These are phyloP conservation scores for Ophiostoma fasciatum DNA, from an alignment of 2,329 filamentous ascomycete genomes.

Conservation along the genomic window DNA sequence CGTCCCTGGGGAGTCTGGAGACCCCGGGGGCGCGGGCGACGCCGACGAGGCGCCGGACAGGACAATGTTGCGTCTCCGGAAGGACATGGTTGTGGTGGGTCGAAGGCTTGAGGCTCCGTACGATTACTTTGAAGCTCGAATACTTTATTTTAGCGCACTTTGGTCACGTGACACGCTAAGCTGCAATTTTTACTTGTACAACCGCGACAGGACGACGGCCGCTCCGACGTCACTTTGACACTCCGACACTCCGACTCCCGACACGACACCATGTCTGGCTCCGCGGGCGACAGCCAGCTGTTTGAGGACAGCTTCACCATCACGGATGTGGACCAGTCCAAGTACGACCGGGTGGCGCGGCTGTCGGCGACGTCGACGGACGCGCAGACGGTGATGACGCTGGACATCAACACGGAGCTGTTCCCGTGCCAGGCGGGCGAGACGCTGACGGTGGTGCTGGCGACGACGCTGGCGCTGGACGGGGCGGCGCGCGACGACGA, in stretches of 20 bases:
- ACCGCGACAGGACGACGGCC: no score
- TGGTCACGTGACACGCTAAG: no score
- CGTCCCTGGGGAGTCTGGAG: no score
- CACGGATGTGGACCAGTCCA: constrained; percentile 62
- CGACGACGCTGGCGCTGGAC: constrained; percentile 74
- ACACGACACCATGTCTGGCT: constrained; percentile 29
- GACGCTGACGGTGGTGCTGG: constrained; percentile 64
- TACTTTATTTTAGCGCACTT: no score
- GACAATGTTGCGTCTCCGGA: constrained; percentile 41
- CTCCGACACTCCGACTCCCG: no score
- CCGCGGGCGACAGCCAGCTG: constrained; percentile 73
- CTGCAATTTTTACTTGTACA: no score
- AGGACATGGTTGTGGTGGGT: no score
- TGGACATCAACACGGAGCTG: constrained; percentile 90
- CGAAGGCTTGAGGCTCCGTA: no score
- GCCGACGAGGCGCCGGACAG: constrained; percentile 23
- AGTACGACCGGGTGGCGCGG: constrained; percentile 92
- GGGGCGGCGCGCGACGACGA: constrained; percentile 53
- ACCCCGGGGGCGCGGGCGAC: no score
- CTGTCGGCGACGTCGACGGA: constrained; percentile 65
- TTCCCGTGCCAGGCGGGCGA: constrained; percentile 67
- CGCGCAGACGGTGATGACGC: constrained; percentile 58
- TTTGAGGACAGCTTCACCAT: constrained; percentile 88
- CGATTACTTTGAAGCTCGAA: no score
- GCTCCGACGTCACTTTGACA: no score